Evolutionary conservation across 306 rosid species (phyloP).

Genomic region (Astragalus membranaceus): DNA sequence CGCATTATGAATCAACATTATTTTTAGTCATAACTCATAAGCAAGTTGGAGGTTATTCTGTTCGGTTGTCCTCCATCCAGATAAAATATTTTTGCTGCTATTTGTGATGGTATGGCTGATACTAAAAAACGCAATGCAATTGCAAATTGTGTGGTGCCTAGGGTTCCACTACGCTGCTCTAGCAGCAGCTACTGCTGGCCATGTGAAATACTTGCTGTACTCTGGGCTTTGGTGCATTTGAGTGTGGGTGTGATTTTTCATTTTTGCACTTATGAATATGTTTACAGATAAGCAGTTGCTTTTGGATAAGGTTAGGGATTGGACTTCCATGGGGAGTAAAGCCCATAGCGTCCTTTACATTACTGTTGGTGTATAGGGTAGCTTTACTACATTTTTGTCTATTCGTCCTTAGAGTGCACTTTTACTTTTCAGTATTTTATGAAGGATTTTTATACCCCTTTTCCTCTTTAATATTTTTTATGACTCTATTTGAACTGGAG

Average conservation of each 20-base stretch:
- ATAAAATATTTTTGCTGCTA: background rate
- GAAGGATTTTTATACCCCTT: background rate
- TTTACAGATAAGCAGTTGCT: background rate
- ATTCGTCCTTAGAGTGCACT: background rate
- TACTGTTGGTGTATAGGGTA: background rate
- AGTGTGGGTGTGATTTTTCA: background rate
- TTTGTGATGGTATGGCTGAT: no score
- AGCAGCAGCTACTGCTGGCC: background rate
- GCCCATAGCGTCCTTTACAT: background rate
- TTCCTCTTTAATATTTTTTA: background rate
- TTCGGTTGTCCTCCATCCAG: background rate
- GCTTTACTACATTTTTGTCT: background rate
- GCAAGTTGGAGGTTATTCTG: background rate
- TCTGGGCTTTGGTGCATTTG: background rate
- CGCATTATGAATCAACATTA: background rate
- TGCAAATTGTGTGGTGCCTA: no score
- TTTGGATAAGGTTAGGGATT: background rate
- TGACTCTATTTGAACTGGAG: conserved; percentile 6
- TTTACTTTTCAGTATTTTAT: background rate
- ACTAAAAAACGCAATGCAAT: no score
- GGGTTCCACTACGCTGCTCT: no score
- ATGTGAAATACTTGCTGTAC: background rate
- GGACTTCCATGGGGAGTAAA: background rate
- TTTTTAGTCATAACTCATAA: no score
- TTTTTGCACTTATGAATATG: background rate